Evolutionary conservation across 768 basidiomycete species (phyloP).

Genomic region (Hypholoma sublateritium): DNA sequence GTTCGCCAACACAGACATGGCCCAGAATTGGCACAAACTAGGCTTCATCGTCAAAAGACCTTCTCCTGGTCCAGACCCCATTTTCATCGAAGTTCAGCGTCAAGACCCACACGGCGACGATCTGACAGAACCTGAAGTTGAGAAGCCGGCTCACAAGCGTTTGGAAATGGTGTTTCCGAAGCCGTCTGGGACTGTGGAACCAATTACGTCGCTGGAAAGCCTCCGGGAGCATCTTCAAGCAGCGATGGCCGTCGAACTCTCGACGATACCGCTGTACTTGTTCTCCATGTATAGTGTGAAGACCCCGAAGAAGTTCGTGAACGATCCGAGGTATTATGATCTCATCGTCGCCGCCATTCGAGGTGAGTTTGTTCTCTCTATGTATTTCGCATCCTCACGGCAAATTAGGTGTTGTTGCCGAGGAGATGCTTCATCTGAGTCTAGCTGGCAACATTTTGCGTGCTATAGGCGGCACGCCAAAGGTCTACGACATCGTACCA

Average conservation of each 20-base stretch:
- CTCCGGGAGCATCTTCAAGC: conserved; percentile 20
- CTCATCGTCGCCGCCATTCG: conserved; percentile 11
- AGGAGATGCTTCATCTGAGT: conserved; percentile 28
- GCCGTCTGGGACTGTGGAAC: conserved; percentile 3
- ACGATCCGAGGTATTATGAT: conserved; percentile 15
- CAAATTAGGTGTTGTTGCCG: conserved; percentile 19
- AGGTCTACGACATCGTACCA: conserved; percentile 20
- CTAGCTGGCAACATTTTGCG: conserved; percentile 24
- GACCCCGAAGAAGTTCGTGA: conserved; percentile 12
- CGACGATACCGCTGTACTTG: conserved; percentile 25
- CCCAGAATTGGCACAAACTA: conserved; percentile 17
- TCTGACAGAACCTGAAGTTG: background rate
- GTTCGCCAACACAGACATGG: conserved; percentile 20
- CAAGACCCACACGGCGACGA: conserved; percentile 5
- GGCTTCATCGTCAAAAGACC: conserved; percentile 15
- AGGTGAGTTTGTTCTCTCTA: background rate
- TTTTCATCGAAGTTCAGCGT: conserved; percentile 16
- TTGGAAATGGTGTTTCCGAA: conserved; percentile 1
- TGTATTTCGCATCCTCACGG: background rate
- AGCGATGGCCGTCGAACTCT: conserved; percentile 23
- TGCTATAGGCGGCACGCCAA: conserved; percentile 20
- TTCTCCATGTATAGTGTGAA: conserved; percentile 26
- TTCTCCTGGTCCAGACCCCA: conserved; percentile 12
- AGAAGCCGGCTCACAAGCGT: background rate
- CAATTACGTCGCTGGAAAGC: conserved; percentile 10